These are phyloP conservation scores for Amanita jacksonii DNA, from an alignment of 768 basidiomycete genomes.

Conservation along the genomic window DNA sequence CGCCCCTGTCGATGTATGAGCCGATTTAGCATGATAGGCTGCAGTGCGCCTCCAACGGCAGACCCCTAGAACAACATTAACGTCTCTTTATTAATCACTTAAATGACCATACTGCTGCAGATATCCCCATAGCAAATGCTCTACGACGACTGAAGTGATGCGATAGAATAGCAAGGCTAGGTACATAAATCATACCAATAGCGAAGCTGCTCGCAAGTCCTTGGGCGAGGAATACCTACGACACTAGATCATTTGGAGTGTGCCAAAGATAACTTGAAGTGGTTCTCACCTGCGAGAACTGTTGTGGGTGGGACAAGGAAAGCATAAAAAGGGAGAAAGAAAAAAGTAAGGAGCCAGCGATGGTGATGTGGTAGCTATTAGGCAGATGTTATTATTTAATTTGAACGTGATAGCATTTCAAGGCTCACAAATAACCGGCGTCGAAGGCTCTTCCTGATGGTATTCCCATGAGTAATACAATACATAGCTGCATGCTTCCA, in stretches of 20 bases:
- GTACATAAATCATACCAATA: slow-evolving; percentile 41
- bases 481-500: slow-evolving; percentile 39
- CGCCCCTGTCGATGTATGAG: slow-evolving; percentile 27
- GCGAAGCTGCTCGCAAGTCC: slow-evolving; percentile 42
- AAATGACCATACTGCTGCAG: slow-evolving; percentile 19
- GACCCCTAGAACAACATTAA: slow-evolving; percentile 25
- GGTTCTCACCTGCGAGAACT: slow-evolving; percentile 28
- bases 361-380: slow-evolving; percentile 32
- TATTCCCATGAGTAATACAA: slow-evolving; percentile 35
- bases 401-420: too few species aligned
- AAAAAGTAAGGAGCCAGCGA: slow-evolving; percentile 34
- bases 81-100: not conserved
- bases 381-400: too few species aligned
- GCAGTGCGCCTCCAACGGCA: slow-evolving; percentile 48
- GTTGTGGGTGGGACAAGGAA: slow-evolving; percentile 29
- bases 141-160: slow-evolving; percentile 28
- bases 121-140: slow-evolving; percentile 26
- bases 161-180: slow-evolving; percentile 26
- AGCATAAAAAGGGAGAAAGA: slow-evolving; percentile 37
- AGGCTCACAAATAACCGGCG: slow-evolving; percentile 39
- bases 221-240: slow-evolving; percentile 36
- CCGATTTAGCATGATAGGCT: slow-evolving; percentile 56
- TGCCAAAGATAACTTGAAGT: not conserved
- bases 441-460: slow-evolving; percentile 41
- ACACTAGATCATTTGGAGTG: slow-evolving; percentile 5